Percentiles rank a stretch among this genome's conserved stretches.
These are phyloP conservation scores for Penicillium cosmopolitanum DNA, from an alignment of 495 filamentous ascomycete species.

Conservation along the genomic window DNA sequence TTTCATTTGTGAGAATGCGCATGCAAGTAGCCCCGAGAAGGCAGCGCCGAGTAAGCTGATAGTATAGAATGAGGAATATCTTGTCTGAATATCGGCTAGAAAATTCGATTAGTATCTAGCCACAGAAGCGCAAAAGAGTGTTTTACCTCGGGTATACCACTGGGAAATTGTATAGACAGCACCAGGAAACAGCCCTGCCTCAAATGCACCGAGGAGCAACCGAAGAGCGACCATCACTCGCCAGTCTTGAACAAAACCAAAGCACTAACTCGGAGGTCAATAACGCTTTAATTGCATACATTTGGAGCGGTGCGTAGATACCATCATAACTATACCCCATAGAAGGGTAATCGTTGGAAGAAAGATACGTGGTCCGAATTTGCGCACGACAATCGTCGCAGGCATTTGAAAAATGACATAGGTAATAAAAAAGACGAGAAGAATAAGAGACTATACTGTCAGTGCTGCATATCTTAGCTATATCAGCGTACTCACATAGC, in stretches of 20 bases:
- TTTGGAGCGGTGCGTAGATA: background rate
- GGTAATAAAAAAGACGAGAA: slow-evolving; percentile 14
- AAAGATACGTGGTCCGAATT: slow-evolving; percentile 15
- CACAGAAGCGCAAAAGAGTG: background rate
- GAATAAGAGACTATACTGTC: slow-evolving; percentile 7
- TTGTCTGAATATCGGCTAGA: slow-evolving; percentile 59
- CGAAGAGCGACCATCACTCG: slow-evolving; percentile 50
- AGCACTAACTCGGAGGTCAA: background rate
- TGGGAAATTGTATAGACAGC: slow-evolving; percentile 42
- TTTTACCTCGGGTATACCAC: background rate
- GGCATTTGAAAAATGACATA: slow-evolving; percentile 17
- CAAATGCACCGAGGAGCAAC: slow-evolving; percentile 57
- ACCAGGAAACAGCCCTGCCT: slow-evolving; percentile 62
- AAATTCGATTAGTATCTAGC: slow-evolving; percentile 16
- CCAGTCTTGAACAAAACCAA: slow-evolving; percentile 55
- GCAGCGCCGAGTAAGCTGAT: slow-evolving; percentile 54
- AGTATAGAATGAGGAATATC: slow-evolving; percentile 59
- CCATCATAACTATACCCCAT: slow-evolving; percentile 19
- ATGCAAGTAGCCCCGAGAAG: slow-evolving; percentile 62
- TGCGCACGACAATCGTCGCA: slow-evolving; percentile 3
- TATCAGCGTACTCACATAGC: slow-evolving; percentile 4
- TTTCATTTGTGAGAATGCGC: slow-evolving; percentile 57
- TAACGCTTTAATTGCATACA: background rate
- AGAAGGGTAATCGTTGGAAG: slow-evolving; percentile 10
- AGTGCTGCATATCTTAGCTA: background rate